A percentile compares a stretch with the other conserved stretches of the same genome.
phyloP scores from a whole-genome alignment of 768 basidiomycete species.

The Hysterangium stoloniferum region DNA sequence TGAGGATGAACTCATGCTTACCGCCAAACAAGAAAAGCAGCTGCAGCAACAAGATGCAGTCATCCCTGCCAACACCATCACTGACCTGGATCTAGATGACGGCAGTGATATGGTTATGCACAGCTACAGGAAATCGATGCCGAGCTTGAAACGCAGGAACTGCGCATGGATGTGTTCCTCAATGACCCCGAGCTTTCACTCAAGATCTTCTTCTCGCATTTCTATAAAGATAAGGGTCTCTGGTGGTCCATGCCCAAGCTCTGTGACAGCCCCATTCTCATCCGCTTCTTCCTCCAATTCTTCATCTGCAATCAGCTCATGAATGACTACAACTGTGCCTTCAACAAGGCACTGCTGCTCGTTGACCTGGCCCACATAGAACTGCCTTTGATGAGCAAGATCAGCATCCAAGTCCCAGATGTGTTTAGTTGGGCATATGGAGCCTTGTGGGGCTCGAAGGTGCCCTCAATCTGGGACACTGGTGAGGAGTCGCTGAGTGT shows the following conservation, averaged over 20 bases:
- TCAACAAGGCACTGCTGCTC: conserved; percentile 41
- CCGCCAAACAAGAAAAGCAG: conserved; percentile 22
- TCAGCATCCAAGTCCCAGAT: conserved; percentile 43
- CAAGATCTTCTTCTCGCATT: conserved; percentile 63
- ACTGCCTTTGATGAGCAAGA: conserved; percentile 39
- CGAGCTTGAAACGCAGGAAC: conserved; percentile 18
- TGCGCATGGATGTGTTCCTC: conserved; percentile 42
- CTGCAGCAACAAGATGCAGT: conserved; percentile 18
- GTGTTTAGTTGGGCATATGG: conserved; percentile 42
- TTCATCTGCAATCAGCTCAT: conserved; percentile 49
- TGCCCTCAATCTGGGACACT: neutral
- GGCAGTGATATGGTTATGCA: too few species aligned
- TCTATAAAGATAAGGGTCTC: conserved; percentile 59
- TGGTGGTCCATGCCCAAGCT: conserved; percentile 54
- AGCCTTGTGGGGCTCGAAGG: conserved; percentile 33
- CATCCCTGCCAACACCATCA: neutral
- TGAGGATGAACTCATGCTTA: conserved; percentile 31
- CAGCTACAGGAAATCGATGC: conserved; percentile 13
- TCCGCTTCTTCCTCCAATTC: conserved; percentile 55
- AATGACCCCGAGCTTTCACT: conserved; percentile 50
- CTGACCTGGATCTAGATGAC: conserved; percentile 7
- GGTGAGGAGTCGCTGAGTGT: conserved; percentile 16
- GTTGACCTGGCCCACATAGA: conserved; percentile 38
- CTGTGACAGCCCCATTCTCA: conserved; percentile 41
- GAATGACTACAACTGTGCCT: conserved; percentile 41